phyloP scores from a whole-genome alignment of 2,329 filamentous ascomycete genomes.

The Phoma herbarum region DNA sequence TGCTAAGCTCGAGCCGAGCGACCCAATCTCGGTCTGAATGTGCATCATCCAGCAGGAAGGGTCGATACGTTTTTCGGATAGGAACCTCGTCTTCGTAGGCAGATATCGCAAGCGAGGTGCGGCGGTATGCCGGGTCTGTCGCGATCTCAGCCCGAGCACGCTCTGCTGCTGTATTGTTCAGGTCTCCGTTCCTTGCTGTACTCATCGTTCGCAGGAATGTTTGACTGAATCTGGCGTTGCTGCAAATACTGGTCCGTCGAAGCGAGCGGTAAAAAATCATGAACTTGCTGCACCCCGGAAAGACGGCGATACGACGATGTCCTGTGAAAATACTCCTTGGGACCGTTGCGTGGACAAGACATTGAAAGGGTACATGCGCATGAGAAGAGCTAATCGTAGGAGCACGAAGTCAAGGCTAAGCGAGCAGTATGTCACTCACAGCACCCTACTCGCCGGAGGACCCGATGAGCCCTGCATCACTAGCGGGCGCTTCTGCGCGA shows the following conservation, averaged over 20 bases:
- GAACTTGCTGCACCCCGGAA: background rate
- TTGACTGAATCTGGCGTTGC: slow-evolving; percentile 3
- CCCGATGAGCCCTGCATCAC: background rate
- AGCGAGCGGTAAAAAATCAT: slow-evolving; percentile 1
- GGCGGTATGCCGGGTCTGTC: slow-evolving; percentile 23
- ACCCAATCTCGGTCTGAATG: slow-evolving; percentile 63
- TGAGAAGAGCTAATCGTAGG: too few species aligned
- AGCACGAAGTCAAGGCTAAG: background rate
- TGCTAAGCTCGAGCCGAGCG: slow-evolving; percentile 63
- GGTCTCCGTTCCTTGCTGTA: slow-evolving; percentile 30
- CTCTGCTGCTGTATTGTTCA: slow-evolving; percentile 37
- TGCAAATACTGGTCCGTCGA: background rate
- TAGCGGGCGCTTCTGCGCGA: background rate
- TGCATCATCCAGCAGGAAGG: slow-evolving; percentile 60
- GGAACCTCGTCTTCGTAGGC: slow-evolving; percentile 58
- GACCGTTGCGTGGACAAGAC: too few species aligned
- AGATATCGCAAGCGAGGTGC: slow-evolving; percentile 56
- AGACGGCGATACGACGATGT: too few species aligned
- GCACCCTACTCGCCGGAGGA: background rate
- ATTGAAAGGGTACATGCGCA: too few species aligned
- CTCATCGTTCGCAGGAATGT: slow-evolving; percentile 7
- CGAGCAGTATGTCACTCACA: background rate
- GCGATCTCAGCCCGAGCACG: slow-evolving; percentile 24
- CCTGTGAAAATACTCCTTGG: too few species aligned
- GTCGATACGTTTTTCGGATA: slow-evolving; percentile 62